phyloP scores from a whole-genome alignment of 1,139 yeast genomes.

The Diutina mesorugosa region DNA sequence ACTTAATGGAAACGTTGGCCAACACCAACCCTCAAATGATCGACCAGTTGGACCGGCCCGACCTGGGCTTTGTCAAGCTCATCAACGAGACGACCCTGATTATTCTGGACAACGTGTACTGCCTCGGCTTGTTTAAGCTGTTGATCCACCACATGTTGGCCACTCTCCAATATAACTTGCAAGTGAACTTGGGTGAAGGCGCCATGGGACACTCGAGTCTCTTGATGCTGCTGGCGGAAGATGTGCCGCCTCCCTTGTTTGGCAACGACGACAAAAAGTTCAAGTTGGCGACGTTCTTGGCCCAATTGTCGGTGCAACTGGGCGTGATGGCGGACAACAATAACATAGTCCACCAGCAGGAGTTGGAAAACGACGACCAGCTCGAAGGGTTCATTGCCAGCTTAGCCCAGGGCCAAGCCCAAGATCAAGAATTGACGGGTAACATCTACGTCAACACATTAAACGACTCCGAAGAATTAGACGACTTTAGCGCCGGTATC shows the following conservation, averaged over 20 bases:
- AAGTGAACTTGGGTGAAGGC: background rate
- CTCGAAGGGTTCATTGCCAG: constrained; percentile 7
- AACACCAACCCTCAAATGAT: constrained; percentile 33
- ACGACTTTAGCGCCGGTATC: constrained; percentile 82
- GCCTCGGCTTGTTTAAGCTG: background rate
- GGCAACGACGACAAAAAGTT: constrained; percentile 12
- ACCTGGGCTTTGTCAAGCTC: constrained; percentile 30
- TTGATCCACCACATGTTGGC: constrained; percentile 2
- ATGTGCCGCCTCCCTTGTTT: background rate
- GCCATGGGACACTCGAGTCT: background rate
- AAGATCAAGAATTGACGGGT: constrained; percentile 13
- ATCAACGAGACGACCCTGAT: constrained; percentile 30
- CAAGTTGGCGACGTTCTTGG: constrained; percentile 59
- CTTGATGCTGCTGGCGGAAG: background rate
- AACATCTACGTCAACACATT: constrained; percentile 30
- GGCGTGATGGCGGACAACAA: constrained; percentile 36
- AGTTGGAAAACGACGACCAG: constrained; percentile 14
- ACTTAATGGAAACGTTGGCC: constrained; percentile 29
- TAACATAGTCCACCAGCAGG: constrained; percentile 5
- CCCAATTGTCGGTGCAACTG: constrained; percentile 57
- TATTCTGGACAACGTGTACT: constrained; percentile 14
- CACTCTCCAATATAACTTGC: constrained; percentile 1
- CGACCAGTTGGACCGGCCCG: constrained; percentile 23
- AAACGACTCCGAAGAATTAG: constrained; percentile 53
- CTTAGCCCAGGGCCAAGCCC: background rate